These are phyloP conservation scores for Penicillium sp. DNA, from an alignment of 2,329 filamentous ascomycete genomes.

Conservation along the genomic window DNA sequence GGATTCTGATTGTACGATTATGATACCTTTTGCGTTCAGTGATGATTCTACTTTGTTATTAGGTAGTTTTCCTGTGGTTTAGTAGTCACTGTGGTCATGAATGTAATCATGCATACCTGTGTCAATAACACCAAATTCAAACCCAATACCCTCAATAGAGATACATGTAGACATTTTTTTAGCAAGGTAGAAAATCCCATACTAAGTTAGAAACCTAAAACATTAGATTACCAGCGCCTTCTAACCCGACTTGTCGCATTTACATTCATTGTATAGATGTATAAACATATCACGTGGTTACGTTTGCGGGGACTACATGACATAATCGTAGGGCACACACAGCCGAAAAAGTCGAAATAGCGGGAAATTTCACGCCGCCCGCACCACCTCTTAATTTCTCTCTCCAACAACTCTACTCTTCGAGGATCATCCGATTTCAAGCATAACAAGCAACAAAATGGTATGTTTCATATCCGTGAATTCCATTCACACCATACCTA, in stretches of 20 bases:
- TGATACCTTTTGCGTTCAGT: conserved; percentile 43
- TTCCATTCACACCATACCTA: not conserved
- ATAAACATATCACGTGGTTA: conserved; percentile 9
- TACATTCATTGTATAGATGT: not conserved
- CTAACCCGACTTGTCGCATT: not conserved
- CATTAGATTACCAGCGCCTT: not conserved
- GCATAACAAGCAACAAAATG: conserved; percentile 46
- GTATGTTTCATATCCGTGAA: conserved; percentile 33
- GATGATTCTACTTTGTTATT: conserved; percentile 24
- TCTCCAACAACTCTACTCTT: conserved; percentile 43
- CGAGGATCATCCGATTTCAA: conserved; percentile 55
- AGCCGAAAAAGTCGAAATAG: conserved; percentile 33
- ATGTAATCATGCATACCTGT: not conserved
- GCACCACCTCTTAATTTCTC: conserved; percentile 22
- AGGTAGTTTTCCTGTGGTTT: conserved; percentile 6
- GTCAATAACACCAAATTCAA: conserved; percentile 1
- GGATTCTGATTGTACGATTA: conserved; percentile 44
- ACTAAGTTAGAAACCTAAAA: not conserved
- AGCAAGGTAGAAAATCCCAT: not conserved
- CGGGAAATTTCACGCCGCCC: conserved; percentile 21
- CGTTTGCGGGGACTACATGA: conserved; percentile 5
- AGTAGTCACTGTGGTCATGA: conserved; percentile 1
- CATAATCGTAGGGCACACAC: conserved; percentile 35
- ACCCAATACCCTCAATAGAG: not conserved
- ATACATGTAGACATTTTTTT: not conserved